Base-by-base conservation (phyloP, 2,329 filamentous ascomycete genomes). In the Pseudonectria buxi region DNA sequence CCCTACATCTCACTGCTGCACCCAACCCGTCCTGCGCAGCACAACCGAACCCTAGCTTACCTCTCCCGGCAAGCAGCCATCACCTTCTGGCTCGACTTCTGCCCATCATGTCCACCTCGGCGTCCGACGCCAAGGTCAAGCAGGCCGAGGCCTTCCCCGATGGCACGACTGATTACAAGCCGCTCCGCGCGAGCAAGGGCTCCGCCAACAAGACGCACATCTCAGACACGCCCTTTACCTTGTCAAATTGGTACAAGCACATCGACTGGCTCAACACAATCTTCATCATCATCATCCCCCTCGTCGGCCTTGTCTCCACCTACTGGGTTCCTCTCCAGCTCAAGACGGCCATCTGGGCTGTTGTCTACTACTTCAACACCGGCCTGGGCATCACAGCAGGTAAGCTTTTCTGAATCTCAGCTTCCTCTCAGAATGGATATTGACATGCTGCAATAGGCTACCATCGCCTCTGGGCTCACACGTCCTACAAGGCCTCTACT, bases 201-300 rank as follows among this genome's bases (percentile, higher is more conserved):
- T 74, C 79, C 41, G 28, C 59, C 39, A 69, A 81, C 69, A 94
- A 94, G 68, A 75, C 82, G 55, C 87, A 94, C 64, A 92, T 94
- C 64, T 79, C 86, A 46, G 87, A 94, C 46, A 76, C 77, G 45
- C 83, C 84, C 39, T 81, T 94, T 51, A 94, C 86, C 41, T 74
- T 71, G 63, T 68, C 72, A 54, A 95, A 94, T 70, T 92, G 86
- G 85, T 81, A 88, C 67, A 83, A 89, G 68, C 88, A 95, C 59
- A 75, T 95, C 70, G 88, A 94, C 74, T 95, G 88, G 87, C 74
- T 95, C 49, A 95, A 94, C 63, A 81, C 86, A 44, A 74, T 72
- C 44, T 75, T 95, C 59, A 90, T 94, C 59, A 63, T 94, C 47
- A 71, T 83, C 49, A 74, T 94, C 30, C 88, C 89, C 28, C 43